Evolutionary conservation across 2,329 filamentous ascomycete genomes (phyloP).

Genomic region (Alternaria atra): DNA sequence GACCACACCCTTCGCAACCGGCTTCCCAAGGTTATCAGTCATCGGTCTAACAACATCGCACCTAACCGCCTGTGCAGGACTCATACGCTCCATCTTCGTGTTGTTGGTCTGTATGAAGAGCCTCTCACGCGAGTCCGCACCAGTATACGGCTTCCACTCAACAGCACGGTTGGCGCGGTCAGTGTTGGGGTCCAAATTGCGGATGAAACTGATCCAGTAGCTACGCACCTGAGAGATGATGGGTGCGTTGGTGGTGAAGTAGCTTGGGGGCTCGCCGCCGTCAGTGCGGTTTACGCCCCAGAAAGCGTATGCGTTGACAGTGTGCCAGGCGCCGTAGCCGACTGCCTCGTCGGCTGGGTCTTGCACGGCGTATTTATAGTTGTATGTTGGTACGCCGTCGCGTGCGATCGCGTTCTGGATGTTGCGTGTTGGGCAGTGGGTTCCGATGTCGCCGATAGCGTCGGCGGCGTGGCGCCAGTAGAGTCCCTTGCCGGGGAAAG

Average conservation of each 20-base stretch:
- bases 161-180: slow-evolving; percentile 58
- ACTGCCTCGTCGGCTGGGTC: slow-evolving; percentile 62
- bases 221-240: slow-evolving; percentile 70
- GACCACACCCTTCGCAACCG: slow-evolving; percentile 11
- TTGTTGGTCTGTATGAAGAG: slow-evolving; percentile 52
- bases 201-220: slow-evolving; percentile 80
- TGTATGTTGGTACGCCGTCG: slow-evolving; percentile 63
- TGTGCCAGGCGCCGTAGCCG: slow-evolving; percentile 73
- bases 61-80: slow-evolving; percentile 13
- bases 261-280: slow-evolving; percentile 63
- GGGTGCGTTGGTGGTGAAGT: slow-evolving; percentile 63
- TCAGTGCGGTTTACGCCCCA: slow-evolving; percentile 69
- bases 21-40: slow-evolving; percentile 20
- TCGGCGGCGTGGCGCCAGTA: slow-evolving; percentile 68
- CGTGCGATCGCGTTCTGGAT: slow-evolving; percentile 57
- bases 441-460: slow-evolving; percentile 71
- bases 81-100: slow-evolving; percentile 53
- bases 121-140: slow-evolving; percentile 32
- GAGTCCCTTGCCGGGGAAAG: slow-evolving; percentile 59
- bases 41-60: slow-evolving; percentile 22
- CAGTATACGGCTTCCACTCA: slow-evolving; percentile 61
- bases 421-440: slow-evolving; percentile 70
- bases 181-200: slow-evolving; percentile 71
- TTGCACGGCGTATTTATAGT: slow-evolving; percentile 74
- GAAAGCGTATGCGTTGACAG: slow-evolving; percentile 71